Conservation (phyloP, 768 basidiomycete species). For the Pleurotus pulmonarius region DNA sequence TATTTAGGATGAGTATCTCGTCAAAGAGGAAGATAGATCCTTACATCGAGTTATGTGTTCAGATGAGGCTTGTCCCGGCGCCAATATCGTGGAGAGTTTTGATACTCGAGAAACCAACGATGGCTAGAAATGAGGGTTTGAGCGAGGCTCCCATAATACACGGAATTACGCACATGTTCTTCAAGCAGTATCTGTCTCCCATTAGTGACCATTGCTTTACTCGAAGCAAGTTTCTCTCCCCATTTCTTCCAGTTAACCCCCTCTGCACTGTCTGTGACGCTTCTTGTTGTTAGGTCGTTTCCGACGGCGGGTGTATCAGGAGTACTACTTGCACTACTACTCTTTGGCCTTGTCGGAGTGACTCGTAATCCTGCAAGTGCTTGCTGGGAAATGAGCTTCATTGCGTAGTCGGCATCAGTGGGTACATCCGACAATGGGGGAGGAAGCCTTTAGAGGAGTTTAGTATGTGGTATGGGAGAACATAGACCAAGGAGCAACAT, state of each 20-base stretch:
- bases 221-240: slow-evolving; percentile 41
- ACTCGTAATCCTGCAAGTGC: slow-evolving; percentile 52
- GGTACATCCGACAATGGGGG: slow-evolving; percentile 49
- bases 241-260: slow-evolving; percentile 55
- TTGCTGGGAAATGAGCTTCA: slow-evolving; percentile 62
- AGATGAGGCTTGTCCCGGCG: too few species aligned
- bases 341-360: slow-evolving; percentile 25
- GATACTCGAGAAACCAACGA: too few species aligned
- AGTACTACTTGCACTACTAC: slow-evolving; percentile 11
- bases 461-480: background rate
- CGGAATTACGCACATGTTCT: slow-evolving; percentile 25
- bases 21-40: background rate
- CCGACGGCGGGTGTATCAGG: background rate
- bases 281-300: background rate
- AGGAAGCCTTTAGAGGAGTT: slow-evolving; percentile 33
- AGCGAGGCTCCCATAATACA: too few species aligned
- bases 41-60: too few species aligned
- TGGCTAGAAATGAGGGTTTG: background rate
- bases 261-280: slow-evolving; percentile 8
- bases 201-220: slow-evolving; percentile 41
- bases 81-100: too few species aligned
- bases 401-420: slow-evolving; percentile 68
- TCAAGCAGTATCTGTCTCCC: slow-evolving; percentile 35
- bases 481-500: slow-evolving; percentile 10
- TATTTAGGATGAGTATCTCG: background rate